Base-by-base conservation (phyloP, 352 stramenopile genomes). In the Pythium plurisporium region DNA sequence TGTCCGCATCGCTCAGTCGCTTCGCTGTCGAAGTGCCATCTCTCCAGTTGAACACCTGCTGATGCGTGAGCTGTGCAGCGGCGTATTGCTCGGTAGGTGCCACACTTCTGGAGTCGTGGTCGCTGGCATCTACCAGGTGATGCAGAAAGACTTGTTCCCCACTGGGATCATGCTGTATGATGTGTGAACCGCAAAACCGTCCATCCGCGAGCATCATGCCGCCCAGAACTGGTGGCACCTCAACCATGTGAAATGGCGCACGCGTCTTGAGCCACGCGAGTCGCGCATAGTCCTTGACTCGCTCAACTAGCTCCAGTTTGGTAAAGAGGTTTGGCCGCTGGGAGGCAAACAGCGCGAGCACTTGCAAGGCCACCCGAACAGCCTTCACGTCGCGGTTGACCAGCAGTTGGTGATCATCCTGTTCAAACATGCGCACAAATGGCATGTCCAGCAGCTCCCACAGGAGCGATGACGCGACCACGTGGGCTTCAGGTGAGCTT, bases 401-500 rank as follows among this genome's bases (percentile, higher is more conserved):
- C 22, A 74, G 29, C 12, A 68, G 27, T 37, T 65, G 57, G 8
- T 45, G 49, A 17, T 46, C 52, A 17, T 74, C 67, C 36, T 72
- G 63, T 33, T 73, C 56, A 37, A 71, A 68, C 57, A 62, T 62
- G 33, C 53, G 25, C 26, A 63, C 52, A 45, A 68, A 67, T 23
- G 61, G 37, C 40, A 70, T 45, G 25, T 70, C 45, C 19, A 73
- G 62, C 36, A 62, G 22, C 41, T 64, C 36, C 66, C 63, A 70
- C 6, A 73, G 19, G 3, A 70, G 20, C 22, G 49, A 64, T 5
- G 40, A 22, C 6, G 41, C 11, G 9, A 62, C 41, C 25, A 70
- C 29, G 46, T 70, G 62, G 55, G 46, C 57, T 10, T 61, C 27
- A 0, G 62, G 64, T 12, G 61, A 60, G 6, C 14, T 17, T 9